phyloP scores from a whole-genome alignment of 2,329 filamentous ascomycete species.

The Curvularia sp. region DNA sequence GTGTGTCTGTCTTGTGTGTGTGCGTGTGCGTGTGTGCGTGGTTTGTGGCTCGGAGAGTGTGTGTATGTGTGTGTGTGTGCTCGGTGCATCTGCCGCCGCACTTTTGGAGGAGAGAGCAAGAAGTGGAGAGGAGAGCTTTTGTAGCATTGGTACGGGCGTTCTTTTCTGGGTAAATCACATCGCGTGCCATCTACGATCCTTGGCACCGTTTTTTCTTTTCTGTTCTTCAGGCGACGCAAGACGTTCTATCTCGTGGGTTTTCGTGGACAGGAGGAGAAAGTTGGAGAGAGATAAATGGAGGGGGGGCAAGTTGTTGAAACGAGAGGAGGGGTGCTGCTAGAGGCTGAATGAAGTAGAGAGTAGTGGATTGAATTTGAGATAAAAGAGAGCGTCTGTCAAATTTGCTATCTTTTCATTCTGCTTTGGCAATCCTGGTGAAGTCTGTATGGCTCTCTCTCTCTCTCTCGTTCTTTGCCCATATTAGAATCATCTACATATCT shows the following conservation, averaged over 20 bases:
- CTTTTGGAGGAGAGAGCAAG: slow-evolving; percentile 4
- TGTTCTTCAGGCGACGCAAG: slow-evolving; percentile 7
- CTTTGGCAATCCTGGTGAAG: too few relatives aligned
- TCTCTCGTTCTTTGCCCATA: too few relatives aligned
- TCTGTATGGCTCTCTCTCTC: too few relatives aligned
- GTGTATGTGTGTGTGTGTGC: background rate
- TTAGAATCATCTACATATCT: too few relatives aligned
- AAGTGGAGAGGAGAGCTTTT: slow-evolving; percentile 2
- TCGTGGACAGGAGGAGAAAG: background rate
- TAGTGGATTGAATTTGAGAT: too few relatives aligned
- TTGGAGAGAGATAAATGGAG: background rate
- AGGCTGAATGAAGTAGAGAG: too few relatives aligned
- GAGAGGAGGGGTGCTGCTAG: too few relatives aligned
- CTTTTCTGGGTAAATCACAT: slow-evolving; percentile 21
- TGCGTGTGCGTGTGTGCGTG: background rate
- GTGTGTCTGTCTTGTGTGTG: background rate
- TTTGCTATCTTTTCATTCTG: too few relatives aligned
- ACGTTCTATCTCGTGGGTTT: background rate
- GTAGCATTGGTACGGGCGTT: slow-evolving; percentile 18
- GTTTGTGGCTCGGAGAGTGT: background rate
- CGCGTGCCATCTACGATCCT: slow-evolving; percentile 20
- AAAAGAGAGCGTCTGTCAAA: too few relatives aligned
- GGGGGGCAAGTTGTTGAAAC: background rate
- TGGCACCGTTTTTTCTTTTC: slow-evolving; percentile 19
- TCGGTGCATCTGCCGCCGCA: background rate